Base-by-base conservation (phyloP, 2,329 filamentous ascomycete species). In the Diplodia corticola region DNA sequence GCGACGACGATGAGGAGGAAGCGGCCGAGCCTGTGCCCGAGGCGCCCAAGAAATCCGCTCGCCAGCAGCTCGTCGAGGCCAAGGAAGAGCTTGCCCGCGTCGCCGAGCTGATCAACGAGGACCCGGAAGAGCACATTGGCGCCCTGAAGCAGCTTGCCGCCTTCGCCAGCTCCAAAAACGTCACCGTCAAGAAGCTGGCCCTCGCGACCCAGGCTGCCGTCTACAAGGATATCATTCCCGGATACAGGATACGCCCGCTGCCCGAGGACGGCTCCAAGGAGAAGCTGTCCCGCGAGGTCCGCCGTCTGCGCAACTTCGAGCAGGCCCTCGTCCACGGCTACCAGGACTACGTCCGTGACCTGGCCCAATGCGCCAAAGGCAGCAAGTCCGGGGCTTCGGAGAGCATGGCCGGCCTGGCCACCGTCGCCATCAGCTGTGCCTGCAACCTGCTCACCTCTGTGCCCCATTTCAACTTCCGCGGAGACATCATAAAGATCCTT, bases 401-500 rank as follows among this genome's bases (percentile, higher is more conserved):
- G 49, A 73, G 81, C 15, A 68, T 74, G 37, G 77, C 74, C 9
- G 73, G 81, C 22, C 69, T 97, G 26, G 86, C 88, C 6, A 90
- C 84, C 63, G 85, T 97, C 28, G 94, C 95, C 3, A 89, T 97
- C 66, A 89, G 88, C 50, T 99, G 95, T 75, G 89, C 91, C 1
- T 97, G 93, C 78, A 90, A 86, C 33, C 84, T 99, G 17, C 80
- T 98, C 48, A 87, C 86, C 22, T 84, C 90, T 1, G 93, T 97
- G 0, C 92, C 95, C 3, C 96, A 99, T 80, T 99, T 99, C 86
- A 99, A 99, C 82, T 97, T 96, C 78, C 89, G 95, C 48, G 86
- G 84, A 57, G 94, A 99, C 63, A 82, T 99, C 63, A 81, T 99
- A 68, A 92, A 91, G 78, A 94, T 98, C 67, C 76, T 99, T 15